Evolutionary conservation across 208 protist species (phyloP), one percentile per base, ranked within the genome.

Genomic region (Leishmania lainsoni): DNA sequence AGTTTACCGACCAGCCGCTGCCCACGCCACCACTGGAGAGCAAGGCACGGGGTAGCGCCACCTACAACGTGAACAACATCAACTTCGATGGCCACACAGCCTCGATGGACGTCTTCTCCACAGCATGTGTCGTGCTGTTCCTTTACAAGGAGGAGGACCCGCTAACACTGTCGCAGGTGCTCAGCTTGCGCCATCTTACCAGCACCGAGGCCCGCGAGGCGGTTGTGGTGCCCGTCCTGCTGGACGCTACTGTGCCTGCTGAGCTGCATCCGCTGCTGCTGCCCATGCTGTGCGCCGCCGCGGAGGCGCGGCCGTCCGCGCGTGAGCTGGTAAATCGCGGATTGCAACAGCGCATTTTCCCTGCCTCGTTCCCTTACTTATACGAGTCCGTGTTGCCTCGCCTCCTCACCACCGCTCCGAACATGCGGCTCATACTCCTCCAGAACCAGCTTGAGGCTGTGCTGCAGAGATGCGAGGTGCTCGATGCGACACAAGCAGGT

Each of bases 61-160:
- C 77, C 29, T 87, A 85, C 39, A 88, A 84, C 59, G 80, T 82
- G 22, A 75, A 73, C 17, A 93, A 94, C 49, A 10, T 95, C 26
- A 97, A 97, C 80, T 80, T 93, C 29, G 85, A 86, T 42, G 81
- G 72, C 1, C 94, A 97, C 83, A 94, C 90, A 20, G 52, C 81
- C 10, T 81, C 90, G 14, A 97, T 97, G 94, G 94, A 97, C 72
- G 82, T 97, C 52, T 97, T 97, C 70, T 96, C 94, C 32, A 84
- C 87, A 0, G 94, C 85, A 6, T 96, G 92, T 70, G 92, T 95
- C 8, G 70, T 97, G 54, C 86, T 83, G 42, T 89, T 94, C 63
- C 85, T 97, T 42, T 88, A 95, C 78, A 87, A 83, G 5, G 94
- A 94, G 49, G 90, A 95, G 69, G 92, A 89, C 10, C 88, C 93